These are phyloP conservation scores for Ascochyta rabiei DNA, from an alignment of 2,329 filamentous ascomycete genomes.

Conservation along the genomic window DNA sequence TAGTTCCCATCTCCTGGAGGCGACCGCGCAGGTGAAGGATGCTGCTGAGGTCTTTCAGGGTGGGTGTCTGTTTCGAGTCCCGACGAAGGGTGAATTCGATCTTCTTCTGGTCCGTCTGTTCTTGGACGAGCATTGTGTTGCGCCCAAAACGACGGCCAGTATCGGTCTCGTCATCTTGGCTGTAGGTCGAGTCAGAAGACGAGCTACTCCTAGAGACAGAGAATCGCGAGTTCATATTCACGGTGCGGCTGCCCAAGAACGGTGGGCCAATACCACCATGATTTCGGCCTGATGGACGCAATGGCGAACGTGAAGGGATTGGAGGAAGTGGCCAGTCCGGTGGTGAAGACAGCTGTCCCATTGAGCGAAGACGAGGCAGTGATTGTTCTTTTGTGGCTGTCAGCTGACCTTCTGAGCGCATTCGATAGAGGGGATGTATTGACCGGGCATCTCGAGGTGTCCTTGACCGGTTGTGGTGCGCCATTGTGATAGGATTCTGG, in stretches of 20 bases:
- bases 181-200: not conserved
- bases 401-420: constrained; percentile 1
- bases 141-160: not conserved
- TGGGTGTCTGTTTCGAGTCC: not conserved
- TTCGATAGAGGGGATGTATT: not conserved
- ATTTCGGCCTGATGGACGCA: not conserved
- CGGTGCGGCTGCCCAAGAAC: too few relatives aligned
- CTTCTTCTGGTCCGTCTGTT: not conserved
- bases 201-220: not conserved
- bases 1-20: constrained; percentile 14
- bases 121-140: not conserved
- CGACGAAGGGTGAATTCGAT: not conserved
- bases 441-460: not conserved
- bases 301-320: not conserved
- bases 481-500: not conserved
- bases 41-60: not conserved
- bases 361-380: not conserved
- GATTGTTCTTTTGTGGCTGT: not conserved
- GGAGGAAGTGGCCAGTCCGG: constrained; percentile 2
- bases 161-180: not conserved
- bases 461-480: not conserved
- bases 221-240: not conserved
- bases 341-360: constrained; percentile 1
- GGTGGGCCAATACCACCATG: not conserved
- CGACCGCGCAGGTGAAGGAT: constrained; percentile 3